Evolutionary conservation across 2,329 filamentous ascomycete species (phyloP).

Genomic region (Alternaria viburni): DNA sequence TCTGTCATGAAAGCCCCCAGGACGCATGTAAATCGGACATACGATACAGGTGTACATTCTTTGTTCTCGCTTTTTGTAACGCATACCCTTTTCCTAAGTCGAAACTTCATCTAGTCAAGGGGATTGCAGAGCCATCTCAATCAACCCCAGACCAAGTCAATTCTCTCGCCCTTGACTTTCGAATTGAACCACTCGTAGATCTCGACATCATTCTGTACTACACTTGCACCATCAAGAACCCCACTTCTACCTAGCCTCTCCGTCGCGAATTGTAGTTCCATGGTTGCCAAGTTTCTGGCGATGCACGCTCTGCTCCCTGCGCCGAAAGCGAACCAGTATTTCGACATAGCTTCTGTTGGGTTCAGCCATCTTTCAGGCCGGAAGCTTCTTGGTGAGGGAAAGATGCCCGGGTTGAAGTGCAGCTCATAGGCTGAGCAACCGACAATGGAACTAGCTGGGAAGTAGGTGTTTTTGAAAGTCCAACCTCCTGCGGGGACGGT

Average conservation of each 20-base stretch:
- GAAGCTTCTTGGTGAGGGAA: slow-evolving; percentile 25
- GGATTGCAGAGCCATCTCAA: neutral
- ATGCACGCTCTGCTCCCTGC: slow-evolving; percentile 41
- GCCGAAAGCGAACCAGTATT: slow-evolving; percentile 40
- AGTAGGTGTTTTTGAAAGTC: slow-evolving; percentile 31
- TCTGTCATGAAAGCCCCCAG: neutral
- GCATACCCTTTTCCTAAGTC: neutral
- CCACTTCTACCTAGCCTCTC: slow-evolving; percentile 52
- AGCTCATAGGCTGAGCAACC: slow-evolving; percentile 39
- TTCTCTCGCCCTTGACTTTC: slow-evolving; percentile 57
- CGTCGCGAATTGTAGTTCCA: slow-evolving; percentile 40
- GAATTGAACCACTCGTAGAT: slow-evolving; percentile 65
- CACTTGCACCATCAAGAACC: slow-evolving; percentile 54
- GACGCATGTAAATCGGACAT: neutral
- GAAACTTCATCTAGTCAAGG: neutral
- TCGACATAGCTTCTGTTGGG: slow-evolving; percentile 39
- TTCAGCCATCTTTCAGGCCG: slow-evolving; percentile 44
- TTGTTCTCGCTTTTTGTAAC: neutral
- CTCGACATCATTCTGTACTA: slow-evolving; percentile 52
- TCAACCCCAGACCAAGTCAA: slow-evolving; percentile 46
- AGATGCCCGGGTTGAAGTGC: slow-evolving; percentile 30
- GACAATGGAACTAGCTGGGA: slow-evolving; percentile 32
- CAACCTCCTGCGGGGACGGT: slow-evolving; percentile 36
- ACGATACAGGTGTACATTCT: neutral
- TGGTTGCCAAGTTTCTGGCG: slow-evolving; percentile 38